Base-by-base conservation (phyloP, 1,284 basidiomycete species). In the Sporisorium scitamineum region DNA sequence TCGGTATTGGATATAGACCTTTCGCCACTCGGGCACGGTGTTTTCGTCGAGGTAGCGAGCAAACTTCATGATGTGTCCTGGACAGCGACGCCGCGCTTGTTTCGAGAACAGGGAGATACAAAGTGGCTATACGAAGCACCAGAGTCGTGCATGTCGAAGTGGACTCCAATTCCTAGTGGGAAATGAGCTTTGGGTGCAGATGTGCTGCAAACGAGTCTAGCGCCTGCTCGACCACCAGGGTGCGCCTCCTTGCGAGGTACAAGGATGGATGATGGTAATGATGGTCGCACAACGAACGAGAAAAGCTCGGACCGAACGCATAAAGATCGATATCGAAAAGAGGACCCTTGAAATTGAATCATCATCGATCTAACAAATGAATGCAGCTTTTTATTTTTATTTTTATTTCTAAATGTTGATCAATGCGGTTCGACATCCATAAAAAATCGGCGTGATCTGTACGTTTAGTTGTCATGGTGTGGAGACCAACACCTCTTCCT, bases 1-100 rank as follows among this genome's bases (percentile, higher is more conserved):
- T 26, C 76, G 70, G 54, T 86, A 86, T 61, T 85, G 79, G 60
- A 86, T 78, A 53, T 86, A 86, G 14, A 82, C 84, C 44, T 76
- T 72, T 41, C 70, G 64, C 85, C 85, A 86, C 55, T 86, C 85
- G 0, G 77, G 80, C 9, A 81, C 83, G 1, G 70, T 76, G 54
- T 82, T 81, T 50, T 82, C 81, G 54, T 82, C 80, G 29, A 83
- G 78, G 34, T 81, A 84, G 32, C 79, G 77, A 4, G 76, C 81
- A 42, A 76, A 76, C 70, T 76, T 76, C 74, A 76, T 76, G 42
- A 14, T 48, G 47, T 16, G 5, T 48, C 18, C 8, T 42, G n/a
- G 39, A 42, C 4, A 42, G 39, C 26, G 45, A 45, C 22, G 44
- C 22, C 13, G 22, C 22, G 44, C 13, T 47, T 5, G 2, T 7